Evolutionary conservation across 2,329 filamentous ascomycete genomes (phyloP).

Genomic region (Cordyceps farinosa): DNA sequence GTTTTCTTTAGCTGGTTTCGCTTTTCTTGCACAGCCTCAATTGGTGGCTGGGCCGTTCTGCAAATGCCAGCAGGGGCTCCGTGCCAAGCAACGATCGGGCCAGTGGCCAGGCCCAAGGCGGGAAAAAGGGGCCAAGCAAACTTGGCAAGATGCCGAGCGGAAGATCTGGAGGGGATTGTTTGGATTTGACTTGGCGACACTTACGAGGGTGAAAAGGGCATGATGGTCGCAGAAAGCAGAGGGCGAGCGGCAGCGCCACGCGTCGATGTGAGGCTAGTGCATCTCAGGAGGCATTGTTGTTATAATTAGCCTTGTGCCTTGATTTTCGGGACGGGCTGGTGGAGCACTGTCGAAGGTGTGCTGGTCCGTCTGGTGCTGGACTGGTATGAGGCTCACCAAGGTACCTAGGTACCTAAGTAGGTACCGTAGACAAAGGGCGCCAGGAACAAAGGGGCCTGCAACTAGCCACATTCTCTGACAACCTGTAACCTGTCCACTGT

Average conservation of each 20-base stretch:
- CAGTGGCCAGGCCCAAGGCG: not conserved
- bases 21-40: constrained; percentile 1
- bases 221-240: not conserved
- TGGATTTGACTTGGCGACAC: not conserved
- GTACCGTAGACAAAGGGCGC: too few relatives aligned
- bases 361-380: too few relatives aligned
- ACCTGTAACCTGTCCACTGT: not conserved
- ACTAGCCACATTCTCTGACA: not conserved
- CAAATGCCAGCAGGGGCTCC: not conserved
- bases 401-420: not conserved
- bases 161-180: not conserved
- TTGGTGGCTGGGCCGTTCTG: not conserved
- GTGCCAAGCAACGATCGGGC: constrained; percentile 5
- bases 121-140: constrained; percentile 11
- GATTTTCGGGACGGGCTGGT: not conserved
- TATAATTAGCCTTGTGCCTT: not conserved
- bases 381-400: not conserved
- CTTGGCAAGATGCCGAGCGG: constrained; percentile 16
- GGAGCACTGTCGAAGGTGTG: not conserved
- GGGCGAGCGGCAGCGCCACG: not conserved
- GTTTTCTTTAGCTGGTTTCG: not conserved
- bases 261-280: not conserved
- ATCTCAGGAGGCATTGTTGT: not conserved
- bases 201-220: not conserved
- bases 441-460: too few relatives aligned